Evolutionary conservation across 371 early-diverging fungal genomes (phyloP).

Genomic region (Mortierella sp.): DNA sequence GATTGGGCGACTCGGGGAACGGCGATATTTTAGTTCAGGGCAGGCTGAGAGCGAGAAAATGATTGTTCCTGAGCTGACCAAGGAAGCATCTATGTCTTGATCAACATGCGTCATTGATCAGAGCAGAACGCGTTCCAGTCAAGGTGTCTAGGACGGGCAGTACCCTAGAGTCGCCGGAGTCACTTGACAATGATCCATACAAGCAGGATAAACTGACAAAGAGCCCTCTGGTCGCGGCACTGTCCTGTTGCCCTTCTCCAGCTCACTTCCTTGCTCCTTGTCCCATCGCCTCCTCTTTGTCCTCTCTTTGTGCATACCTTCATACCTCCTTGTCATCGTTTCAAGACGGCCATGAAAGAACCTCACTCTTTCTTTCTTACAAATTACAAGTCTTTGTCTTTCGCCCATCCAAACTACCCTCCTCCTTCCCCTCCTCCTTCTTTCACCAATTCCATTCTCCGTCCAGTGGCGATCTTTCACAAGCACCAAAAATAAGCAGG

Average conservation of each 20-base stretch:
- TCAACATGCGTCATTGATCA: too few relatives aligned
- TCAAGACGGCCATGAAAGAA: background rate
- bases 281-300: background rate
- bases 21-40: background rate
- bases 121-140: too few relatives aligned
- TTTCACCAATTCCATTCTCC: background rate
- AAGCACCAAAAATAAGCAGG: background rate
- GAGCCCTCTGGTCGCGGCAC: too few relatives aligned
- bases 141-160: too few relatives aligned
- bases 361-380: background rate
- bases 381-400: background rate
- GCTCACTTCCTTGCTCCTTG: background rate
- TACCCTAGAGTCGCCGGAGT: too few relatives aligned
- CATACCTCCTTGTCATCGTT: background rate
- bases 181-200: too few relatives aligned
- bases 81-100: too few relatives aligned
- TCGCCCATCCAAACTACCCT: background rate
- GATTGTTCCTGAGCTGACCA: too few relatives aligned
- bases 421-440: background rate
- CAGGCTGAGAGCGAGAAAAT: background rate
- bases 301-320: background rate
- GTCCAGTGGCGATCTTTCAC: background rate
- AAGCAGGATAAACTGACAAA: too few relatives aligned
- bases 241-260: too few relatives aligned
- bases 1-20: background rate